Percentiles rank a stretch among this genome's conserved stretches.
phyloP scores from a whole-genome alignment of 306 rosid genomes.

The Cucurbita moschata region DNA sequence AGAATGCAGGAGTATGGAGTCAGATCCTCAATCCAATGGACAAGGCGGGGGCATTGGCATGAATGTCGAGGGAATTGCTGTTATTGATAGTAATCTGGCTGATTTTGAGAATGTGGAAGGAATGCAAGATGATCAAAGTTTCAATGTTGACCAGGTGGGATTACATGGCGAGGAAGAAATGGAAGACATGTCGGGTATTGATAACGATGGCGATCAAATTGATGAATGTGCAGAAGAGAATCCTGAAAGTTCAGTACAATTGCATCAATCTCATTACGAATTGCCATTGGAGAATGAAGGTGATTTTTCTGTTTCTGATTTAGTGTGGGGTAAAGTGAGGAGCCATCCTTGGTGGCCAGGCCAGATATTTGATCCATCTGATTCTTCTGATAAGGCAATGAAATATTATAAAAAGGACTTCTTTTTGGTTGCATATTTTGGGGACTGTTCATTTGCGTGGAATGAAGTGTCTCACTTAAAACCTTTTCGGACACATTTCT shows the following conservation, averaged over 20 bases:
- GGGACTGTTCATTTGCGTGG: constrained; percentile 95
- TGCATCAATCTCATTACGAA: constrained; percentile 28
- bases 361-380: constrained; percentile 76
- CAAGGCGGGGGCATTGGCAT: neutral
- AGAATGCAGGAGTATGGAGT: constrained; percentile 4
- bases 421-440: constrained; percentile 87
- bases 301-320: constrained; percentile 53
- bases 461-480: constrained; percentile 70
- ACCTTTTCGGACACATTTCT: constrained; percentile 54
- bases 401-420: constrained; percentile 74
- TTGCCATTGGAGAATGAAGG: constrained; percentile 54
- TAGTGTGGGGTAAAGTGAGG: constrained; percentile 97
- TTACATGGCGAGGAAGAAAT: constrained; percentile 36
- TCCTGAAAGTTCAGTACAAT: constrained; percentile 18
- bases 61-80: neutral
- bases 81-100: constrained; percentile 8
- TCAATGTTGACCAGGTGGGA: constrained; percentile 19
- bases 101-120: constrained; percentile 16
- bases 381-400: constrained; percentile 76
- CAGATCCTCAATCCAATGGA: neutral
- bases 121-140: constrained; percentile 17
- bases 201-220: constrained; percentile 18
- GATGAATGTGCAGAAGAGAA: constrained; percentile 8
- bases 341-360: constrained; percentile 99
- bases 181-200: constrained; percentile 26